Percentiles rank a stretch among this genome's conserved stretches.
Evolutionary conservation across 768 basidiomycete genomes (phyloP).

Genomic region (Strobilomyces echinocephalus): DNA sequence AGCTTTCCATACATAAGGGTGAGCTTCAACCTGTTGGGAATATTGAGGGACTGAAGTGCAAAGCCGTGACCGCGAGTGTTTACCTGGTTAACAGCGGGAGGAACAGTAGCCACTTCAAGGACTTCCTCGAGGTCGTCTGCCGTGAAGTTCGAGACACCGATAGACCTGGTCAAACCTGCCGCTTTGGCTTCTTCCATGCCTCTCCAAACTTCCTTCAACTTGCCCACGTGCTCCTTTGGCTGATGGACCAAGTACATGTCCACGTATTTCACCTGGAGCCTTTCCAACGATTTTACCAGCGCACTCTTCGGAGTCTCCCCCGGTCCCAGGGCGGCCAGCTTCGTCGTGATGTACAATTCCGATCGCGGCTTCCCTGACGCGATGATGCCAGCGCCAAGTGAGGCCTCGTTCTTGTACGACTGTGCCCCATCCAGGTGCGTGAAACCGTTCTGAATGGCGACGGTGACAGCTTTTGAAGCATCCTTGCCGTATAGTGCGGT

Average conservation of each 20-base stretch:
- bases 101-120: not conserved
- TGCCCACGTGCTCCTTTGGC: constrained; percentile 37
- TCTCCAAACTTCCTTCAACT: constrained; percentile 51
- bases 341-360: constrained; percentile 60
- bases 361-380: constrained; percentile 49
- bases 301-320: constrained; percentile 45
- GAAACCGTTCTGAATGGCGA: constrained; percentile 51
- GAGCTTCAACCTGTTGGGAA: not conserved
- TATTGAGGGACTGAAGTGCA: not conserved
- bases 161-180: constrained; percentile 36
- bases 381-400: constrained; percentile 47
- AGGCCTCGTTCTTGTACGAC: constrained; percentile 51
- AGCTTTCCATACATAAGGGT: not conserved
- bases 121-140: not conserved
- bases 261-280: constrained; percentile 50
- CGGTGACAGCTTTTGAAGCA: constrained; percentile 33
- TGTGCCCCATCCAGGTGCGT: constrained; percentile 63
- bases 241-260: constrained; percentile 63
- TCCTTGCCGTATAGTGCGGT: constrained; percentile 46
- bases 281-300: constrained; percentile 48
- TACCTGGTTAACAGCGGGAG: constrained; percentile 10
- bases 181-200: constrained; percentile 53
- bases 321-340: constrained; percentile 35
- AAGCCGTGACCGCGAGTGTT: not conserved
- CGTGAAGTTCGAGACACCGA: constrained; percentile 29